Evolutionary conservation across 345 rosid species (phyloP).

Genomic region (Heritiera littoralis): DNA sequence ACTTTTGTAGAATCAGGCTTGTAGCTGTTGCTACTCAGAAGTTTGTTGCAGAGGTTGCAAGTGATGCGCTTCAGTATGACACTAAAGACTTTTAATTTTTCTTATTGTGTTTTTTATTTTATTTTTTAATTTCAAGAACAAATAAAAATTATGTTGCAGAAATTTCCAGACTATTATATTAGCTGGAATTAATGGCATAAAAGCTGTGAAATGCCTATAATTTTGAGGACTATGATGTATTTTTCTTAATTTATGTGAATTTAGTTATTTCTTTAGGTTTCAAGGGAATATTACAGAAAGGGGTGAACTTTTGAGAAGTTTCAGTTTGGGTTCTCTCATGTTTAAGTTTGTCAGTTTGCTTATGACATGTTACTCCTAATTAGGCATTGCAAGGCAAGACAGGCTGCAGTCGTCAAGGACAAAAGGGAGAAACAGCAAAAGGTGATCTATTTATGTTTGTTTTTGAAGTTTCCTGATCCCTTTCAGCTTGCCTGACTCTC

Average conservation of each 20-base stretch:
- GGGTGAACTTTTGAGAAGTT: neutral
- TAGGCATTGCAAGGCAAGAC: constrained; percentile 87
- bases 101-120: too few species aligned
- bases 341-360: neutral
- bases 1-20: constrained; percentile 66
- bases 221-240: neutral
- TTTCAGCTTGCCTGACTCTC: constrained; percentile 18
- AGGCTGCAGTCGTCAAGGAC: constrained; percentile 74
- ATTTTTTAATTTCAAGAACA: neutral
- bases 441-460: constrained; percentile 42
- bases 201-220: neutral
- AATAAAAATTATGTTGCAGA: neutral
- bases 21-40: constrained; percentile 97
- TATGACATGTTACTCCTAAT: neutral
- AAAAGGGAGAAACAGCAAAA: constrained; percentile 91
- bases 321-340: neutral
- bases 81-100: neutral
- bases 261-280: neutral
- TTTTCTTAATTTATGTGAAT: neutral
- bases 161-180: neutral
- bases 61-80: constrained; percentile 83
- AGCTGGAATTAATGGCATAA: neutral
- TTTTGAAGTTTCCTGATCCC: neutral
- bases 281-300: neutral
- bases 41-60: constrained; percentile 90